Evolutionary conservation across 2,329 filamentous ascomycete genomes (phyloP).

Genomic region (Thielaviopsis musarum): DNA sequence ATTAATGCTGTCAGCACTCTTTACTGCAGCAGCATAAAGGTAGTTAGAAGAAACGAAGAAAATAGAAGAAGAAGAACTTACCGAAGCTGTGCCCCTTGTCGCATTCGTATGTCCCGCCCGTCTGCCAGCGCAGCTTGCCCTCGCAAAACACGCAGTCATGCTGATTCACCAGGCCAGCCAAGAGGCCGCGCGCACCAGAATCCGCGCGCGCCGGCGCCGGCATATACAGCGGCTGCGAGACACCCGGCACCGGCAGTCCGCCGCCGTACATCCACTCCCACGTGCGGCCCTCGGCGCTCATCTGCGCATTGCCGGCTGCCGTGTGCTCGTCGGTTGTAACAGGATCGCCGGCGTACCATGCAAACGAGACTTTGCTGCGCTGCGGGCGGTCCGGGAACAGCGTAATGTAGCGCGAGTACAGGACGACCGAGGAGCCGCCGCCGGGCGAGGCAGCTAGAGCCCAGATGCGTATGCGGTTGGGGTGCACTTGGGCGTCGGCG

Average conservation of each 20-base stretch:
- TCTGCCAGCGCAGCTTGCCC: constrained; percentile 17
- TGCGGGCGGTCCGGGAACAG: constrained; percentile 29
- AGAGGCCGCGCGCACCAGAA: neutral
- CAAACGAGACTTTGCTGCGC: constrained; percentile 23
- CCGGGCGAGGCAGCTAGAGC: constrained; percentile 35
- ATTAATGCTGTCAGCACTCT: constrained; percentile 2
- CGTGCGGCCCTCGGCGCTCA: constrained; percentile 29
- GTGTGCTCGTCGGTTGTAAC: no score
- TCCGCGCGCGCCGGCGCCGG: constrained; percentile 6
- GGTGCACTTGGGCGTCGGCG: constrained; percentile 26
- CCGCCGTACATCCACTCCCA: constrained; percentile 44
- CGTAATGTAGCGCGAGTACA: constrained; percentile 32
- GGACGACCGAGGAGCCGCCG: constrained; percentile 31
- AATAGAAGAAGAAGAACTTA: constrained; percentile 15
- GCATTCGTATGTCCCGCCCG: constrained; percentile 23
- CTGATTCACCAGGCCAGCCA: neutral
- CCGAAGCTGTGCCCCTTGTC: constrained; percentile 24
- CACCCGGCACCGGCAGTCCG: constrained; percentile 29
- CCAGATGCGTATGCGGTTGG: constrained; percentile 35
- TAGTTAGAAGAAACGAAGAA: neutral
- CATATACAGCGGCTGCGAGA: constrained; percentile 16
- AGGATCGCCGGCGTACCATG: constrained; percentile 11
- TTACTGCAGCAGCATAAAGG: neutral
- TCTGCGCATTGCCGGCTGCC: neutral
- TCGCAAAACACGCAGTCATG: constrained; percentile 34